Evolutionary conservation across 2,329 filamentous ascomycete species (phyloP).

Genomic region (Tolypocladium tundrense): DNA sequence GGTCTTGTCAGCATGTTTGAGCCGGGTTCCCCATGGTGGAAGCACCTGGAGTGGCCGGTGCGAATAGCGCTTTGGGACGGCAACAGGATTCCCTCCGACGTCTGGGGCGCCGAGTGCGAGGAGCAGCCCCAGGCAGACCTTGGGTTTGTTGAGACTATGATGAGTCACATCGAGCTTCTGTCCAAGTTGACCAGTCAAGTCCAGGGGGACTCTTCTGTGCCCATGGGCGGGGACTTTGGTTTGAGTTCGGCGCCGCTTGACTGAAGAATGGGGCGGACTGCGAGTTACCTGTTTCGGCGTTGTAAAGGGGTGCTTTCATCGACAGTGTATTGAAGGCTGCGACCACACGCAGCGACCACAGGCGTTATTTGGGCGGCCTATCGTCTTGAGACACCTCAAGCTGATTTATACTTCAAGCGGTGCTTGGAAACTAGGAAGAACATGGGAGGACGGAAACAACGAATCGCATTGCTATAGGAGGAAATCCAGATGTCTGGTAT

Average conservation of each 20-base stretch:
- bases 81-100: conserved; percentile 39
- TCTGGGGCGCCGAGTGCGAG: conserved; percentile 46
- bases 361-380: background rate
- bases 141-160: conserved; percentile 23
- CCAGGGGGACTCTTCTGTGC: conserved; percentile 15
- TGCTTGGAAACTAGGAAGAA: background rate
- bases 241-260: conserved; percentile 22
- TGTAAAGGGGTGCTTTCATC: background rate
- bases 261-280: conserved; percentile 6
- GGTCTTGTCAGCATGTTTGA: conserved; percentile 51
- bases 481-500: background rate
- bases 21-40: conserved; percentile 49
- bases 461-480: background rate
- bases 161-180: conserved; percentile 30
- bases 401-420: background rate
- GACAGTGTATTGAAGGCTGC: background rate
- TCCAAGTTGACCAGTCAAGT: conserved; percentile 23
- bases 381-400: background rate
- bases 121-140: conserved; percentile 26
- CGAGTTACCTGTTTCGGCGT: background rate
- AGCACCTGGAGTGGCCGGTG: conserved; percentile 50
- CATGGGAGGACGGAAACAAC: background rate
- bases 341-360: background rate
- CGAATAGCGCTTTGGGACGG: conserved; percentile 49
- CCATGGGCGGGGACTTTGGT: conserved; percentile 19